Evolutionary conservation across 768 basidiomycete genomes (phyloP).

Genomic region (Tephrocybe sp.): DNA sequence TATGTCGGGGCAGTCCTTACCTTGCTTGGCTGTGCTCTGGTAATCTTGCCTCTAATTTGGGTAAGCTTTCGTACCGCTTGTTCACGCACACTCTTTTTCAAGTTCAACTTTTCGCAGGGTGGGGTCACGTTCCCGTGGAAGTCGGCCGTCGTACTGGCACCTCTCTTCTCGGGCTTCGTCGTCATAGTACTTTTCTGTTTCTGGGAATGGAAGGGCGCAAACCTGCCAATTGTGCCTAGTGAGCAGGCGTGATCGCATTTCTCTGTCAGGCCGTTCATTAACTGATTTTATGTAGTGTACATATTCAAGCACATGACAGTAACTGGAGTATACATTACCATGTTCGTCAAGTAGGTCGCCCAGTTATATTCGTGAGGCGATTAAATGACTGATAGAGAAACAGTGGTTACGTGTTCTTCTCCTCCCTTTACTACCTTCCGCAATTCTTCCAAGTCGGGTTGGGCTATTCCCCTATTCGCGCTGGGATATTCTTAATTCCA

Average conservation of each 20-base stretch:
- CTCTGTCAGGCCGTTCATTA: background rate
- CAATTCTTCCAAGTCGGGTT: constrained; percentile 75
- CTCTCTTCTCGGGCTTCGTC: constrained; percentile 54
- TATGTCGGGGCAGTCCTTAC: constrained; percentile 61
- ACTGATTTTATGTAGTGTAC: constrained; percentile 45
- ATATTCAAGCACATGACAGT: constrained; percentile 72
- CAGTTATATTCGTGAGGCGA: background rate
- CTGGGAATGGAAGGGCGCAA: constrained; percentile 74
- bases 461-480: constrained; percentile 63
- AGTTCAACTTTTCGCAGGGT: constrained; percentile 39
- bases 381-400: background rate
- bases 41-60: constrained; percentile 76
- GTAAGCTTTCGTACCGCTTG: constrained; percentile 30
- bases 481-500: constrained; percentile 63
- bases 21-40: constrained; percentile 57
- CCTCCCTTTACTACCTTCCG: constrained; percentile 69
- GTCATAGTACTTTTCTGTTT: constrained; percentile 59
- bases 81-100: background rate
- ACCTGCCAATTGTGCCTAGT: constrained; percentile 75
- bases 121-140: constrained; percentile 74
- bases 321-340: constrained; percentile 64
- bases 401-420: constrained; percentile 63
- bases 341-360: constrained; percentile 60
- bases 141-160: constrained; percentile 63
- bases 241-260: constrained; percentile 26